Evolutionary conservation across 2,329 filamentous ascomycete genomes (phyloP).

Genomic region (Dactylonectria macrodidyma): DNA sequence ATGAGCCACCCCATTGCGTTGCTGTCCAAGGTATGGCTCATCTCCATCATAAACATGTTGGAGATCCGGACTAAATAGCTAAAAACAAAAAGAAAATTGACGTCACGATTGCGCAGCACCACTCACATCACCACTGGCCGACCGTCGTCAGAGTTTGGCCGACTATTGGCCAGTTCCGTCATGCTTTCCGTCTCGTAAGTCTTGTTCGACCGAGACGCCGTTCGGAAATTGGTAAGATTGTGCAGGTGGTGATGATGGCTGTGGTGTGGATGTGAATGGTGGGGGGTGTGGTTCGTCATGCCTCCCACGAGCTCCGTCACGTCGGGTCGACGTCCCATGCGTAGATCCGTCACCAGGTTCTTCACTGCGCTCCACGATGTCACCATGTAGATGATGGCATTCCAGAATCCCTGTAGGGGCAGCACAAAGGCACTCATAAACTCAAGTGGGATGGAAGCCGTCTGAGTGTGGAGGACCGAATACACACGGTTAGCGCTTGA

Average conservation of each 20-base stretch:
- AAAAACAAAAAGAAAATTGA: slow-evolving; percentile 26
- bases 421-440: slow-evolving; percentile 82
- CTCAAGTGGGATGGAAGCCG: slow-evolving; percentile 72
- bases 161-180: slow-evolving; percentile 62
- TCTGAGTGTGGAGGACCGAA: slow-evolving; percentile 70
- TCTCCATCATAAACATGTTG: slow-evolving; percentile 5
- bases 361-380: slow-evolving; percentile 78
- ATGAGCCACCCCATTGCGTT: slow-evolving; percentile 4
- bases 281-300: slow-evolving; percentile 36
- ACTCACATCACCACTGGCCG: slow-evolving; percentile 11
- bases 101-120: background rate
- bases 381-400: slow-evolving; percentile 81
- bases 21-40: slow-evolving; percentile 21
- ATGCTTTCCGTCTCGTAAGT: slow-evolving; percentile 66
- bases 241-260: slow-evolving; percentile 37
- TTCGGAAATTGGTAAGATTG: slow-evolving; percentile 51
- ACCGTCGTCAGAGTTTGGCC: slow-evolving; percentile 55
- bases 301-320: slow-evolving; percentile 54
- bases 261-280: background rate
- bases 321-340: slow-evolving; percentile 45
- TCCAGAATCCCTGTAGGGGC: slow-evolving; percentile 89
- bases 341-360: slow-evolving; percentile 59
- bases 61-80: background rate
- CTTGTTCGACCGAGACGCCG: slow-evolving; percentile 49
- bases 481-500: slow-evolving; percentile 85